phyloP scores from a whole-genome alignment of 495 filamentous ascomycete species.

The Penicillium ucsense region DNA sequence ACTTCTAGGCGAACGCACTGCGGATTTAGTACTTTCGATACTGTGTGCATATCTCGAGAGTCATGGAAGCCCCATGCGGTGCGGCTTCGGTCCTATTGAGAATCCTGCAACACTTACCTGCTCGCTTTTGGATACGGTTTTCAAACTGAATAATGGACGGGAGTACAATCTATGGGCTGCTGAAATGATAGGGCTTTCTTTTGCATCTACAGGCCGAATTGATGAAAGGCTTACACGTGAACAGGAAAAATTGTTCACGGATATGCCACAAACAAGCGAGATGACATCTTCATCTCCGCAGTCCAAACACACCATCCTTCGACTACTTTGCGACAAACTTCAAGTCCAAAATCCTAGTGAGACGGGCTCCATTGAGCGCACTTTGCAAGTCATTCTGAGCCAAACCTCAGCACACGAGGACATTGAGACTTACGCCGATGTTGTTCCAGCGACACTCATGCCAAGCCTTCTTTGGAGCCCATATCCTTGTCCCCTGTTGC shows the following conservation, averaged over 20 bases:
- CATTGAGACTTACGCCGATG: conserved; percentile 37
- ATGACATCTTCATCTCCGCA: conserved; percentile 9
- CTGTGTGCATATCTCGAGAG: conserved; percentile 62
- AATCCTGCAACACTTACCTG: conserved; percentile 50
- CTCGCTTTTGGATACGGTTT: conserved; percentile 66
- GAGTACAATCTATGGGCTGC: conserved; percentile 79
- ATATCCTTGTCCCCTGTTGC: conserved; percentile 27
- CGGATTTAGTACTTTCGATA: conserved; percentile 61
- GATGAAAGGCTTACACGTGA: conserved; percentile 31
- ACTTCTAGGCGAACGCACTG: conserved; percentile 57
- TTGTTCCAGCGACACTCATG: conserved; percentile 30
- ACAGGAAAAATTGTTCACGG: conserved; percentile 24
- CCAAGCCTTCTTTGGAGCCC: conserved; percentile 36
- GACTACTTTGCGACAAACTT: conserved; percentile 57
- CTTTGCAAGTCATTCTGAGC: conserved; percentile 60
- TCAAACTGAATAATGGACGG: conserved; percentile 45
- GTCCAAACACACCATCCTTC: conserved; percentile 48
- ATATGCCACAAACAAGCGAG: background rate
- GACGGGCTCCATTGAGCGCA: conserved; percentile 68
- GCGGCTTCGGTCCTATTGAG: conserved; percentile 53
- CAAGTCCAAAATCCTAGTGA: conserved; percentile 50
- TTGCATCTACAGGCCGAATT: conserved; percentile 62
- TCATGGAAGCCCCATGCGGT: conserved; percentile 43
- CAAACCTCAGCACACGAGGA: conserved; percentile 38
- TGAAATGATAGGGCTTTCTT: conserved; percentile 73